phyloP scores from a whole-genome alignment of 1,284 basidiomycete species.

The Peniophora sp. region DNA sequence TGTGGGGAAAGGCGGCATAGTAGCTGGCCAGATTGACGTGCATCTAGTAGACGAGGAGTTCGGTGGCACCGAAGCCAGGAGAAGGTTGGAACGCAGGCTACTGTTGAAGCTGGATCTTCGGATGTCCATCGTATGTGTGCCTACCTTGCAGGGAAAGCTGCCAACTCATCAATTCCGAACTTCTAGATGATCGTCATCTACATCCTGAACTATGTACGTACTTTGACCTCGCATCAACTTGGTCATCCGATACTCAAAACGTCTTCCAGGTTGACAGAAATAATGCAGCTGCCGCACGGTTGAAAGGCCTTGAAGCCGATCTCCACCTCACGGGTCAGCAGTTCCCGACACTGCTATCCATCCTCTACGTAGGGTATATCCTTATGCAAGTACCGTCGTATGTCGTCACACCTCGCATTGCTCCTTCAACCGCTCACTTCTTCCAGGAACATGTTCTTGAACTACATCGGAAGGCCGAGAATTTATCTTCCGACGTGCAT shows the following conservation, averaged over 20 bases:
- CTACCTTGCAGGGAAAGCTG: not conserved
- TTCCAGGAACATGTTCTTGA: conserved; percentile 63
- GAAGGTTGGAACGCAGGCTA: conserved; percentile 41
- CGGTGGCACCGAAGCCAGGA: conserved; percentile 32
- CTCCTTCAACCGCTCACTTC: not conserved
- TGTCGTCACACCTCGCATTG: conserved; percentile 15
- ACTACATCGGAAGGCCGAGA: conserved; percentile 64
- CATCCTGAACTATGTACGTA: conserved; percentile 55
- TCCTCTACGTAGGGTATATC: conserved; percentile 75
- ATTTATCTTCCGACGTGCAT: conserved; percentile 67
- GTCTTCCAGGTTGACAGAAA: conserved; percentile 51
- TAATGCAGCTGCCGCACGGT: conserved; percentile 55
- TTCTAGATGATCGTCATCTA: conserved; percentile 52
- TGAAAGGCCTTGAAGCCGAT: conserved; percentile 65
- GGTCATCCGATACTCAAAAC: not conserved
- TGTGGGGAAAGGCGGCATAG: not conserved
- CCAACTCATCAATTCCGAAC: not conserved
- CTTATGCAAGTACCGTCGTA: conserved; percentile 75
- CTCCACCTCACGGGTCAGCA: conserved; percentile 55
- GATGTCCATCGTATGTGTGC: conserved; percentile 39
- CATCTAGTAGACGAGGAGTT: conserved; percentile 26
- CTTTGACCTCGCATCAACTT: not conserved
- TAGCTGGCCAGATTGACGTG: not conserved
- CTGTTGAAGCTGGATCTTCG: conserved; percentile 54
- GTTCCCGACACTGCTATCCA: conserved; percentile 63